phyloP scores from a whole-genome alignment of 192 early-diverging fungal genomes.

The Polychytrium aggregatum region DNA sequence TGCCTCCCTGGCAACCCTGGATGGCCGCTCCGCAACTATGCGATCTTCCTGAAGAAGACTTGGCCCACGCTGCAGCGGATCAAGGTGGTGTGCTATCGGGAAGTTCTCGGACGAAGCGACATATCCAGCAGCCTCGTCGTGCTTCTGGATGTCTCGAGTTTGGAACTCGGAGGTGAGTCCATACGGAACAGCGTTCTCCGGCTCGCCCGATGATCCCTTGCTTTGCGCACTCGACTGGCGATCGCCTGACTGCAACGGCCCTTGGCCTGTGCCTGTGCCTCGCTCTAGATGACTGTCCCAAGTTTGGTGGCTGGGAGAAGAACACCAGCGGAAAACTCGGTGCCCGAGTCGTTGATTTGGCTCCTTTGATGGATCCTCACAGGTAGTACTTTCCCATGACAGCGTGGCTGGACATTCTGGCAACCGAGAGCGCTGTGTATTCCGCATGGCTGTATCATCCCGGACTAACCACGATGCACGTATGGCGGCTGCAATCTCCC shows the following conservation, averaged over 20 bases:
- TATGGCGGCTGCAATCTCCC: no score
- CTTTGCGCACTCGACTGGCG: no score
- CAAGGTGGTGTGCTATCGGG: slow-evolving; percentile 57
- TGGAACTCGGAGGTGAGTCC: no score
- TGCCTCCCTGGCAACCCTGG: slow-evolving; percentile 62
- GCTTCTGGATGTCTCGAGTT: not conserved
- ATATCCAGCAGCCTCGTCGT: not conserved
- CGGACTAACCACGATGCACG: no score
- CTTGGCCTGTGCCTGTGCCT: no score
- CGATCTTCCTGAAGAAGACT: slow-evolving; percentile 48
- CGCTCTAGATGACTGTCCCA: slow-evolving; percentile 44
- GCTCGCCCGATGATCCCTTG: no score
- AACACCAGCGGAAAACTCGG: slow-evolving; percentile 63
- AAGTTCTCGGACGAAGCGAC: slow-evolving; percentile 23
- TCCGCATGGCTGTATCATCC: no score
- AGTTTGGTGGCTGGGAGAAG: slow-evolving; percentile 88
- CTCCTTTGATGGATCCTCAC: slow-evolving; percentile 78
- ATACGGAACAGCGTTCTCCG: no score
- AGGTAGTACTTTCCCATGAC: slow-evolving; percentile 19
- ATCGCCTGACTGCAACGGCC: no score
- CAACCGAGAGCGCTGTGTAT: no score
- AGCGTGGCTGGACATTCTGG: not conserved
- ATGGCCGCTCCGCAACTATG: slow-evolving; percentile 87
- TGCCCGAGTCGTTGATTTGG: slow-evolving; percentile 73
- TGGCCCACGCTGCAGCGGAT: slow-evolving; percentile 36